These are phyloP conservation scores for Globisporangium recalcitrans DNA, from an alignment of 352 stramenopile genomes.

Conservation along the genomic window DNA sequence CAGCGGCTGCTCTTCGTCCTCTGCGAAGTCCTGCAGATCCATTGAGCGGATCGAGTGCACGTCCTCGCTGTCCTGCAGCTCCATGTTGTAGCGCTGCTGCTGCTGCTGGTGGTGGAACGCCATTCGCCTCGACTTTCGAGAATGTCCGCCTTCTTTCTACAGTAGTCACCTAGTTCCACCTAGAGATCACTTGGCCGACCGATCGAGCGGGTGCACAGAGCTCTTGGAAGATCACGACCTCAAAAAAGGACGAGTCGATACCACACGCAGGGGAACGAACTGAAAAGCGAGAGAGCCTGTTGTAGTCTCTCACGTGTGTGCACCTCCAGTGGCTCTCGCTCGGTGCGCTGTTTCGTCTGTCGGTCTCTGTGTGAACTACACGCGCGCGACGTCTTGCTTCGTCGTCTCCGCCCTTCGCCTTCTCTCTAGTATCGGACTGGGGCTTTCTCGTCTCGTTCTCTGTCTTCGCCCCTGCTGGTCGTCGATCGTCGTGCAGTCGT, in stretches of 20 bases:
- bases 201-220: neutral
- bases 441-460: slow-evolving; percentile 2
- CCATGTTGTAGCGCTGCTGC: slow-evolving; percentile 10
- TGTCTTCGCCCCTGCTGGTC: neutral
- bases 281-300: slow-evolving; percentile 1
- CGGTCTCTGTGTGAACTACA: neutral
- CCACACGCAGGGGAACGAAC: neutral
- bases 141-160: neutral
- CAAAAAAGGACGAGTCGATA: neutral
- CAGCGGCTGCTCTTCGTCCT: slow-evolving; percentile 8
- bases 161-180: too few species aligned
- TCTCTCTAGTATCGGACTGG: slow-evolving; percentile 1
- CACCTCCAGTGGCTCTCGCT: neutral
- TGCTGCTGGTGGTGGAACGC: slow-evolving; percentile 8
- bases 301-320: neutral
- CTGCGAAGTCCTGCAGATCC: slow-evolving; percentile 10
- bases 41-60: slow-evolving; percentile 17
- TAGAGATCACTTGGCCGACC: neutral
- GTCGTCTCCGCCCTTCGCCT: neutral
- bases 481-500: slow-evolving; percentile 3
- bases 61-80: slow-evolving; percentile 16
- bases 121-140: slow-evolving; percentile 1
- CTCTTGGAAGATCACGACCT: neutral
- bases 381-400: neutral
- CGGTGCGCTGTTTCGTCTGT: neutral